phyloP scores from a whole-genome alignment of 805 yeast genomes.

The Candida stauntonica region DNA sequence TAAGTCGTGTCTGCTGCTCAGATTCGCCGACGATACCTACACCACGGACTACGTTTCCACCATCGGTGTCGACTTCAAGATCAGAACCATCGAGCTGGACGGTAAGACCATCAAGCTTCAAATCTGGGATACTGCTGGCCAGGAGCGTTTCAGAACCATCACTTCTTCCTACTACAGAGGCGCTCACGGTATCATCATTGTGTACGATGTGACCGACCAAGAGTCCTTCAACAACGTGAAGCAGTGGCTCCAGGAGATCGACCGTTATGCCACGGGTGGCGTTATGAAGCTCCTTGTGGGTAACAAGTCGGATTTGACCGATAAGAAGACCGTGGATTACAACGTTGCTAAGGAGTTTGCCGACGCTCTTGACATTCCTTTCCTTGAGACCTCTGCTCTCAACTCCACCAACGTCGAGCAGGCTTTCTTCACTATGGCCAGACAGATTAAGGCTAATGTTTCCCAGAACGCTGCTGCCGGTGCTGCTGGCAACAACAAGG shows the following conservation, averaged over 20 bases:
- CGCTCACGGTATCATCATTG: slow-evolving; percentile 97
- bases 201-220: slow-evolving; percentile 96
- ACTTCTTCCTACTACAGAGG: slow-evolving; percentile 98
- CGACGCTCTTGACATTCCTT: slow-evolving; percentile 89
- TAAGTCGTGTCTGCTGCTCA: slow-evolving; percentile 87
- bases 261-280: slow-evolving; percentile 96
- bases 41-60: slow-evolving; percentile 96
- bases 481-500: slow-evolving; percentile 42
- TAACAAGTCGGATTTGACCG: slow-evolving; percentile 90
- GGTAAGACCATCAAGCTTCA: slow-evolving; percentile 97
- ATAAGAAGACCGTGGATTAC: slow-evolving; percentile 92
- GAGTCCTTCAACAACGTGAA: slow-evolving; percentile 94
- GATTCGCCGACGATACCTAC: slow-evolving; percentile 97
- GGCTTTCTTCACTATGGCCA: slow-evolving; percentile 97
- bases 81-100: slow-evolving; percentile 86
- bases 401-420: slow-evolving; percentile 96
- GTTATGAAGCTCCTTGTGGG: slow-evolving; percentile 95
- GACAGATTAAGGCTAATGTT: slow-evolving; percentile 96
- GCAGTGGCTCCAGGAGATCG: slow-evolving; percentile 98
- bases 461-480: slow-evolving; percentile 45
- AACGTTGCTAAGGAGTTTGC: slow-evolving; percentile 97
- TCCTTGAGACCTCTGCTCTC: slow-evolving; percentile 93
- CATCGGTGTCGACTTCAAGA: slow-evolving; percentile 93
- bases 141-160: slow-evolving; percentile 96
- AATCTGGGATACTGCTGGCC: slow-evolving; percentile 99